phyloP scores from a whole-genome alignment of 139 green algal genomes.

The Ulvella scutata region DNA sequence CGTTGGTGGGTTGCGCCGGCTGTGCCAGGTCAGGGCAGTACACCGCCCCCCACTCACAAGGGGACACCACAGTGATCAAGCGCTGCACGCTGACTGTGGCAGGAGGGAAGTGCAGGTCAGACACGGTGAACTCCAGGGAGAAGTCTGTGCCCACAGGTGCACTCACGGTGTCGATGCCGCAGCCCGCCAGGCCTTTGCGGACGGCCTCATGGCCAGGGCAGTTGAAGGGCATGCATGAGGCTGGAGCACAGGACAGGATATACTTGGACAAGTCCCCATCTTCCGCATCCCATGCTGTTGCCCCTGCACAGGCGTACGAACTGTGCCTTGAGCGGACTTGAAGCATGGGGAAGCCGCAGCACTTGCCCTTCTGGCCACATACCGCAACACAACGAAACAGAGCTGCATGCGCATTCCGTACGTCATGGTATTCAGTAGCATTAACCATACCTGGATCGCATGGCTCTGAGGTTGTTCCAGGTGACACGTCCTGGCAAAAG shows the following conservation, averaged over 20 bases:
- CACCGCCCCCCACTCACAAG: background rate
- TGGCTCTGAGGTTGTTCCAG: background rate
- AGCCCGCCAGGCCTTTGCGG: constrained; percentile 16
- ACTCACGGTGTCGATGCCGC: constrained; percentile 15
- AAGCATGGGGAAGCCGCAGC: background rate
- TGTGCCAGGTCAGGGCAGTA: background rate
- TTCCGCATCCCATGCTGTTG: constrained; percentile 7
- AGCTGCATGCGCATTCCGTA: background rate
- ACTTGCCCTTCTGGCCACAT: background rate
- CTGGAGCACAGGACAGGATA: constrained; percentile 20
- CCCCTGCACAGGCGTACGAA: constrained; percentile 14
- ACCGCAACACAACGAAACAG: background rate
- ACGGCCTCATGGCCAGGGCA: constrained; percentile 18
- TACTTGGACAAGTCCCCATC: constrained; percentile 12
- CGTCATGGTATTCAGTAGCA: background rate
- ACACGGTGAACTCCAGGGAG: constrained; percentile 15
- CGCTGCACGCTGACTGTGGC: background rate
- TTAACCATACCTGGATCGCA: background rate
- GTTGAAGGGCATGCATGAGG: constrained; percentile 6
- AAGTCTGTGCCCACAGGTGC: constrained; percentile 6
- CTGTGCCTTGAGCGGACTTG: background rate
- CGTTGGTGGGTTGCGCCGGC: too few species aligned
- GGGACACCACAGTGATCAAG: background rate
- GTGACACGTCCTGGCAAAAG: background rate
- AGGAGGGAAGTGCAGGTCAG: constrained; percentile 7